Evolutionary conservation across 768 basidiomycete genomes (phyloP).

Genomic region (Suillus variegatus): DNA sequence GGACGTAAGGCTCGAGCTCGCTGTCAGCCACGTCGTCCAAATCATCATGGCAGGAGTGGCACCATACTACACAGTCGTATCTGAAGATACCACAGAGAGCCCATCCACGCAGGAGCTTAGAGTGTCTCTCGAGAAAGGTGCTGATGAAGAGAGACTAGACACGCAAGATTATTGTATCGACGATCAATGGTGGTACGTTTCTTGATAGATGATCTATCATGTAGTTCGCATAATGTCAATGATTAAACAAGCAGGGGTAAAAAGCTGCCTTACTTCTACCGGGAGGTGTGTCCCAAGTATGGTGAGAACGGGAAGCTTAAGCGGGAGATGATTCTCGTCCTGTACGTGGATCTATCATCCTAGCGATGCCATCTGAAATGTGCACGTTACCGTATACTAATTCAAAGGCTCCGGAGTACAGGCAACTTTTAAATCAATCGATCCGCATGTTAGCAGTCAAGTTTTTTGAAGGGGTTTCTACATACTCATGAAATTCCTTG

Average conservation of each 20-base stretch:
- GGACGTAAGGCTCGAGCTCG: neutral
- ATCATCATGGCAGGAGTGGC: slow-evolving; percentile 47
- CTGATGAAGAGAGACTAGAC: slow-evolving; percentile 88
- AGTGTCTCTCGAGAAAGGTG: slow-evolving; percentile 86
- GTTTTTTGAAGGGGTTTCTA: slow-evolving; percentile 94
- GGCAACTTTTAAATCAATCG: slow-evolving; percentile 93
- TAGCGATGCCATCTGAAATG: neutral
- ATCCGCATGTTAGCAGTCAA: slow-evolving; percentile 96
- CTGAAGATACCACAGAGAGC: slow-evolving; percentile 70
- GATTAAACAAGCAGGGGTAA: slow-evolving; percentile 95
- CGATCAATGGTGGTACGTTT: slow-evolving; percentile 90
- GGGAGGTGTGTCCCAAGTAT: slow-evolving; percentile 95
- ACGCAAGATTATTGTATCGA: slow-evolving; percentile 88
- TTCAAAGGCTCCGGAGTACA: slow-evolving; percentile 83
- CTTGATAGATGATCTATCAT: neutral
- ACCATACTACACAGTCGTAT: slow-evolving; percentile 78
- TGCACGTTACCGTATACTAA: neutral
- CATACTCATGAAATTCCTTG: slow-evolving; percentile 89
- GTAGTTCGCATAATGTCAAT: slow-evolving; percentile 77
- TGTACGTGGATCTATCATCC: slow-evolving; percentile 56
- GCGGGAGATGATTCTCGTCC: slow-evolving; percentile 96
- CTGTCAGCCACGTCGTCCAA: neutral
- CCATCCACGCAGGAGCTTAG: slow-evolving; percentile 84
- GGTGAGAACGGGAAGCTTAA: slow-evolving; percentile 97
- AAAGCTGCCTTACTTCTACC: slow-evolving; percentile 53